Evolutionary conservation across 441 rosid species (phyloP).

Genomic region (Populus tomentosa): DNA sequence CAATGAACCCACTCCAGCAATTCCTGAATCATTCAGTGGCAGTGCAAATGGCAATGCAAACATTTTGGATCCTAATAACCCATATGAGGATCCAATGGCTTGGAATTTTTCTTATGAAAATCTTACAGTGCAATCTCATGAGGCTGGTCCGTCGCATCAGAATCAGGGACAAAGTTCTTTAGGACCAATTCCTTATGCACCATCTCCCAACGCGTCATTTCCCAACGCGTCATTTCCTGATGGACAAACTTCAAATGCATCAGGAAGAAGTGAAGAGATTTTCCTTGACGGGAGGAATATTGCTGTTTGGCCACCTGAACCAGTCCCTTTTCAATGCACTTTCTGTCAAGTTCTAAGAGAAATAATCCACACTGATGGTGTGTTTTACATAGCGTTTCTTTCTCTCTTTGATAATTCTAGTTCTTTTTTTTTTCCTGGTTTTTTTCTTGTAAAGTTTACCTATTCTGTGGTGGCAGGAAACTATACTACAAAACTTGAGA

Average conservation of each 20-base stretch:
- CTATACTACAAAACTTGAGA: slow-evolving; percentile 36
- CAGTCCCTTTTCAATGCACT: slow-evolving; percentile 33
- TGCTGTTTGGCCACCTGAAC: slow-evolving; percentile 25
- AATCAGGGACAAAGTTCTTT: not conserved
- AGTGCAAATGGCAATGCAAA: not conserved
- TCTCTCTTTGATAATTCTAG: not conserved
- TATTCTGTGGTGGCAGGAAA: slow-evolving; percentile 24
- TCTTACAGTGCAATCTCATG: not conserved
- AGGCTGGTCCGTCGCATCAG: slow-evolving; percentile 16
- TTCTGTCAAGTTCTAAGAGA: slow-evolving; percentile 58
- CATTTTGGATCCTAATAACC: not conserved
- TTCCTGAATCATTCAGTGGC: not conserved
- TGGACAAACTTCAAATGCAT: not conserved
- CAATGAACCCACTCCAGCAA: not conserved
- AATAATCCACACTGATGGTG: slow-evolving; percentile 55
- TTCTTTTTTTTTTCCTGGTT: not conserved
- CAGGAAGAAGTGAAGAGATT: slow-evolving; percentile 2
- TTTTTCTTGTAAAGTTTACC: not conserved
- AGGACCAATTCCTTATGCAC: not conserved
- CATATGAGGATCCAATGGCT: slow-evolving; percentile 9
- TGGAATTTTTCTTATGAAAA: slow-evolving; percentile 7
- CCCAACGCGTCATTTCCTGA: not conserved
- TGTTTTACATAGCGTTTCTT: not conserved
- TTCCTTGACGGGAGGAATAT: slow-evolving; percentile 13
- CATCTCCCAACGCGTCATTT: not conserved